Base-by-base conservation (phyloP, 2,329 filamentous ascomycete genomes). In the Coccinonectria pachysandricola region DNA sequence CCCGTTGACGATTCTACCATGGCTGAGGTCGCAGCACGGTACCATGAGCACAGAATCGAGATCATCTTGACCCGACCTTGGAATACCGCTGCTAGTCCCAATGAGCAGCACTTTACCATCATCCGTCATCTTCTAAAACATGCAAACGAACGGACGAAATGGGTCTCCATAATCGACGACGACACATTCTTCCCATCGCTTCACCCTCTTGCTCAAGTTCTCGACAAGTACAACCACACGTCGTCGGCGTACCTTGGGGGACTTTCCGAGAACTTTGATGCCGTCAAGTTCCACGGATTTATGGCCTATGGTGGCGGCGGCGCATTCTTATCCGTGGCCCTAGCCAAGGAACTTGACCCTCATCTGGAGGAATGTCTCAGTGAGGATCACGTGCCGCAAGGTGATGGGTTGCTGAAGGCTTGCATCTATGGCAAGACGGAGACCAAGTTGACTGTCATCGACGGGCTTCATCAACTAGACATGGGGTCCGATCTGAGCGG, bases 131-230 rank as follows among this genome's bases (percentile, higher is more conserved):
- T 75, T 33, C 49, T 68, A 13, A 44, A 56, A 13, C 52, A 61
- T 25, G 46, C 55, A 16, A 58, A 52, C 7, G 47, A 59, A 0
- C 40, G 56, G 9, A 71, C 68, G 0, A 52, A 56, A 16, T 77
- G 72, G 71, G 59, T 64, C 9, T 64, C 61, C 23, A 55, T 76
- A 24, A 60, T 76, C 19, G 71, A 77, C 42, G 72, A 77, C 40
- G 72, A 77, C 39, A 77, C 72, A 2, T 76, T 77, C 47, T 75
- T 75, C 46, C 62, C 66, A 2, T 69, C 65, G 2, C 59, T 76
- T 22, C 48, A 62, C 26, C 56, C 57, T 1, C 52, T 77, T 10
- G 54, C 62, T 12, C 46, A 60, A n/a, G 55, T 61, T 5, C 57
- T 76, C 3, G 42, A 41, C 17, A 45, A 51, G 19, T 59, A 68